Evolutionary conservation across 2,329 filamentous ascomycete species (phyloP).

Genomic region (Diaporthe citriasiana): DNA sequence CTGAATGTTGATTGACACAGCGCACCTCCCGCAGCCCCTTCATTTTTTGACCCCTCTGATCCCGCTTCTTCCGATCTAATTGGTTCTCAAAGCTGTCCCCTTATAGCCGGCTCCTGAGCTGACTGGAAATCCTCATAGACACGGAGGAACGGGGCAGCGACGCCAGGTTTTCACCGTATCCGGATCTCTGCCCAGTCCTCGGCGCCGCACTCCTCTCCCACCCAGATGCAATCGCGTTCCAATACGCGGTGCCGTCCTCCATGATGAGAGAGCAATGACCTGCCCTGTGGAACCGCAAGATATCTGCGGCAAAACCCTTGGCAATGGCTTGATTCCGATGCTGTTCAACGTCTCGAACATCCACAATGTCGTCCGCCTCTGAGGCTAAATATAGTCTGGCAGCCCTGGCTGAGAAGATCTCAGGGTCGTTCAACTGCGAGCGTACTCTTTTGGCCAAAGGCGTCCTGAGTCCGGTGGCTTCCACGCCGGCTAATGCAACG

Average conservation of each 20-base stretch:
- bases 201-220: conserved; percentile 18
- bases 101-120: not conserved
- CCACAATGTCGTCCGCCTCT: conserved; percentile 30
- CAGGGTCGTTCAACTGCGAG: conserved; percentile 30
- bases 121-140: not conserved
- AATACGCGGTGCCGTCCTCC: conserved; percentile 35
- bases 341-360: conserved; percentile 20
- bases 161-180: not conserved
- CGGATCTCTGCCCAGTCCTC: not conserved
- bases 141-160: not conserved
- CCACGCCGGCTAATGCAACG: conserved; percentile 25
- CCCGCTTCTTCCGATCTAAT: not conserved
- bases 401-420: conserved; percentile 28
- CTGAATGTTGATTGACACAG: not conserved
- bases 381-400: conserved; percentile 40
- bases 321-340: conserved; percentile 30
- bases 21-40: not conserved
- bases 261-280: conserved; percentile 38
- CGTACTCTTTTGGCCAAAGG: conserved; percentile 29
- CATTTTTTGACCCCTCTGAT: not conserved
- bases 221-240: conserved; percentile 26
- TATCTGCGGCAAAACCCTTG: conserved; percentile 25
- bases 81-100: not conserved
- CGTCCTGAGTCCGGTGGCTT: conserved; percentile 28
- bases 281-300: conserved; percentile 26